Evolutionary conservation across 768 basidiomycete genomes (phyloP).

Genomic region (Strobilomyces echinocephalus): DNA sequence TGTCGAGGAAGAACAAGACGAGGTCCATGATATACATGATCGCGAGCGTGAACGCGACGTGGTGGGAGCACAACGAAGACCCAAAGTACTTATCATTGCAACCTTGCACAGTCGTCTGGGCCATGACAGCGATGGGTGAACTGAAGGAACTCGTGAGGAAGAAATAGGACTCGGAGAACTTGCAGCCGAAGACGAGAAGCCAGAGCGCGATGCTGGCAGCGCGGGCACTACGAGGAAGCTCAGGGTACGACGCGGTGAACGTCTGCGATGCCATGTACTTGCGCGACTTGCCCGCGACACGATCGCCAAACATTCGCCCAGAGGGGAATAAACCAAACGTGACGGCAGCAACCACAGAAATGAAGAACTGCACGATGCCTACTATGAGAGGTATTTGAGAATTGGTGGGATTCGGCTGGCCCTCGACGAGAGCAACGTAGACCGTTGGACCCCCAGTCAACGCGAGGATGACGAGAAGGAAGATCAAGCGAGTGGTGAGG

Average conservation of each 20-base stretch:
- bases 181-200: slow-evolving; percentile 93
- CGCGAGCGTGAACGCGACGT: slow-evolving; percentile 88
- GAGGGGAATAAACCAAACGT: slow-evolving; percentile 89
- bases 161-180: slow-evolving; percentile 96
- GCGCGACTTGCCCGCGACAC: slow-evolving; percentile 93
- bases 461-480: slow-evolving; percentile 87
- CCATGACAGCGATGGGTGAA: slow-evolving; percentile 95
- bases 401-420: slow-evolving; percentile 41
- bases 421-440: slow-evolving; percentile 86
- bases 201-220: slow-evolving; percentile 83
- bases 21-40: slow-evolving; percentile 99
- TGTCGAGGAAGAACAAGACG: slow-evolving; percentile 97
- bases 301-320: slow-evolving; percentile 97
- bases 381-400: slow-evolving; percentile 82
- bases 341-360: slow-evolving; percentile 79
- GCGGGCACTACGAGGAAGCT: slow-evolving; percentile 66
- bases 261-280: slow-evolving; percentile 99
- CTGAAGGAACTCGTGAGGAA: slow-evolving; percentile 97
- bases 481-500: slow-evolving; percentile 87
- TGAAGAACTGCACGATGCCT: slow-evolving; percentile 89
- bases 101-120: slow-evolving; percentile 86
- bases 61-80: slow-evolving; percentile 76
- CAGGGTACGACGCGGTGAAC: slow-evolving; percentile 95
- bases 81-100: slow-evolving; percentile 87
- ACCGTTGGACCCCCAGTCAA: slow-evolving; percentile 91